Percentiles rank a stretch among this genome's conserved stretches.
These are phyloP conservation scores for Lycium ferocissimum DNA, from an alignment of 257 asterid genomes.

Conservation along the genomic window DNA sequence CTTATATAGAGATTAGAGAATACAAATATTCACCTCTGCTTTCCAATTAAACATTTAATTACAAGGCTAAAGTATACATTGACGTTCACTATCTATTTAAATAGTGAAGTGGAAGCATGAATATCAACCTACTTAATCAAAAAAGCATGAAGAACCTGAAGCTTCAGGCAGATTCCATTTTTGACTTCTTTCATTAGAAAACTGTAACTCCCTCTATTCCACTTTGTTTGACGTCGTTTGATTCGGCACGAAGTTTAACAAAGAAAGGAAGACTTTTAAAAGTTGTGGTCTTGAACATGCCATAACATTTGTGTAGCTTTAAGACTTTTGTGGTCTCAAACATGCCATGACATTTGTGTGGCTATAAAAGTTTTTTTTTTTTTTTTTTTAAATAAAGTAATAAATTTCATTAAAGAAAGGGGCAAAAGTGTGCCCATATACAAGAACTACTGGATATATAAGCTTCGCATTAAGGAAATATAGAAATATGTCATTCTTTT, in stretches of 20 bases:
- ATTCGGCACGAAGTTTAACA: background rate
- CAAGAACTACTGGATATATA: no score
- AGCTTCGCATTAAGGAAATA: background rate
- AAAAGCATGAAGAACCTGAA: background rate
- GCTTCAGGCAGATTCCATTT: background rate
- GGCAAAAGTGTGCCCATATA: no score
- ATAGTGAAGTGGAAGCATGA: constrained; percentile 10
- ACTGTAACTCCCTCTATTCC: background rate
- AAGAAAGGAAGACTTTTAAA: background rate
- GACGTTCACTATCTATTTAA: background rate
- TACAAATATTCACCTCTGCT: constrained; percentile 17
- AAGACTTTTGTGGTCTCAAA: background rate
- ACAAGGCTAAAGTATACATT: background rate
- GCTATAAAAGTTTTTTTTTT: background rate
- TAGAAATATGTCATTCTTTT: constrained; percentile 1
- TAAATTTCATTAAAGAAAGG: no score
- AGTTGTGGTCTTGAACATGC: background rate
- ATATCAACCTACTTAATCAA: background rate
- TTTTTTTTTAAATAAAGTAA: no score
- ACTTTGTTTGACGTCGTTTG: background rate
- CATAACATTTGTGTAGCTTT: background rate
- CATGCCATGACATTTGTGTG: background rate
- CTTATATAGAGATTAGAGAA: background rate
- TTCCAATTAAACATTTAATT: background rate
- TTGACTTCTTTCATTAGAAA: constrained; percentile 19